Percentiles rank a stretch among this genome's conserved stretches.
Evolutionary conservation across 2,329 filamentous ascomycete genomes (phyloP).

Genomic region (Aspergillus aculeatinus): DNA sequence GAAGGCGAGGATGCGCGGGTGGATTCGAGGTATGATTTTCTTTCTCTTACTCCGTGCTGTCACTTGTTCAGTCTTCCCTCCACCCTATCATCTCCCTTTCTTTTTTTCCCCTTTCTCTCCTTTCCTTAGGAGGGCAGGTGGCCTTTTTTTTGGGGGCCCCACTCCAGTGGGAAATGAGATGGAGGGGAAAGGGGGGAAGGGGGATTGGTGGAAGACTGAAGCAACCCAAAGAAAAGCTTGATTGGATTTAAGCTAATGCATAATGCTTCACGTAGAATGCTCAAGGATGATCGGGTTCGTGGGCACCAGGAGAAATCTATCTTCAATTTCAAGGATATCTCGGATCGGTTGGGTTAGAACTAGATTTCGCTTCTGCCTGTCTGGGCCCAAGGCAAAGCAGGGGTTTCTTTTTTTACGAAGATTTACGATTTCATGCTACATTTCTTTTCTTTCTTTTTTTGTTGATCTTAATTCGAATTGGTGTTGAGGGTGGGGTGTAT

Average conservation of each 20-base stretch:
- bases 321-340: constrained; percentile 73
- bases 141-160: too few relatives aligned
- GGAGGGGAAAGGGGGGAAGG: not conserved
- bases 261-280: constrained; percentile 58
- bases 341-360: constrained; percentile 69
- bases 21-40: constrained; percentile 61
- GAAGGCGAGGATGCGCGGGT: constrained; percentile 88
- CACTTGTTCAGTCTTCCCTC: too few relatives aligned
- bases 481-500: not conserved
- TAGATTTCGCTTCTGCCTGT: too few relatives aligned
- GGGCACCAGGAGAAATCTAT: constrained; percentile 61
- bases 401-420: constrained; percentile 25
- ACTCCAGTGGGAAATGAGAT: not conserved
- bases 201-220: not conserved
- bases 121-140: not conserved
- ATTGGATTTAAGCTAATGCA: not conserved
- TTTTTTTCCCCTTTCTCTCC: not conserved
- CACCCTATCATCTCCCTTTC: not conserved
- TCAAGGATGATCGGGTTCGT: constrained; percentile 81
- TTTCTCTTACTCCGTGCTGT: not conserved
- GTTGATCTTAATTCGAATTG: not conserved
- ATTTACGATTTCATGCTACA: constrained; percentile 30
- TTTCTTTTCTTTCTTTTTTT: constrained; percentile 5
- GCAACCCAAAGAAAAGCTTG: not conserved
- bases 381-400: too few relatives aligned